Evolutionary conservation across 495 filamentous ascomycete genomes (phyloP), one percentile per base, ranked within the genome.

Genomic region (Penicillium angulare): DNA sequence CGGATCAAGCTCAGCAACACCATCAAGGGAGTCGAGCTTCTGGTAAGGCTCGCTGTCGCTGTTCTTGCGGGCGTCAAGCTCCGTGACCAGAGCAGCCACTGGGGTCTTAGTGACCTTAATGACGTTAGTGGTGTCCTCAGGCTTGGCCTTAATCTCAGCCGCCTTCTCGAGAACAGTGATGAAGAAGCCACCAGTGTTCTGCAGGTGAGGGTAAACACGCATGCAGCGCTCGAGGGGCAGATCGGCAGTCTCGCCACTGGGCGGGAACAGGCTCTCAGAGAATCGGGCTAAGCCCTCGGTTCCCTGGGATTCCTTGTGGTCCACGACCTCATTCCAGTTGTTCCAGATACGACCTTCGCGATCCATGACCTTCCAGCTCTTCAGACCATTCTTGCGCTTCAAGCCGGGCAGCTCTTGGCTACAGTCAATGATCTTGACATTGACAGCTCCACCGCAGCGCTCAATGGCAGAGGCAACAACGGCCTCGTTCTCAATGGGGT

Each of bases 141-240:
- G 84, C 70, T 86, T 88, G 2, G 89, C 85, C 55, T 81, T 86
- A 66, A 97, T 96, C 59, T 97, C 95, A 7, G 78, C 76, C 55
- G 81, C 82, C 78, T 99, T 99, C 71, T 96, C 88, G 20, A 99
- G 74, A 3, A 97, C 89, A 0, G 90, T 82, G 61, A 99, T 96
- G 73, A 97, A 99, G 78, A 99, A 99, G 20, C 85, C 90, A 48
- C 93, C 93, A 34, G 93, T 97, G 60, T 99, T 90, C 68, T 97
- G 95, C 53, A 89, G 76, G 66, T 99, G 92, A 21, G 90, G 86
- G 63, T 99, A 99, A 12, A 99, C 79, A 50, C 93, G 80, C 79
- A 97, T 90, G 68, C 91, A 95, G 33, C 86, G 81, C 53, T 97
- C 88, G 0, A 97, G 79, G 5, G 90, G 89, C n/a, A 97, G 74